Evolutionary conservation across 2,329 filamentous ascomycete species (phyloP).

Genomic region (Fusarium liriodendri): DNA sequence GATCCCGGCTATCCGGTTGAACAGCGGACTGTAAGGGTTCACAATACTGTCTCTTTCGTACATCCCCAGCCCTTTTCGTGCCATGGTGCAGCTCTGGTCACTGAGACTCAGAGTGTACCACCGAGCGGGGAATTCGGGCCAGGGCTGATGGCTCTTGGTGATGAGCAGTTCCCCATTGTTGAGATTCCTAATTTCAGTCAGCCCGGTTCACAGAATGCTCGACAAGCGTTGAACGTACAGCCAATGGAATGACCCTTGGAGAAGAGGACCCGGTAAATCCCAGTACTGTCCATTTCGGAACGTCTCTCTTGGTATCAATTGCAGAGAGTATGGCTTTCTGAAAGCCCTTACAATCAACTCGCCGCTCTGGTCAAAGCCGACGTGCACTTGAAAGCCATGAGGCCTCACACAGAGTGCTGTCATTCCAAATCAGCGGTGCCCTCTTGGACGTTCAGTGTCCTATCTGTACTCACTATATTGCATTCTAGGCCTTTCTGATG

Average conservation of each 20-base stretch:
- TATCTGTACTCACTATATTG: conserved; percentile 51
- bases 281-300: conserved; percentile 25
- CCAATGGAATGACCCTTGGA: conserved; percentile 68
- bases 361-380: conserved; percentile 45
- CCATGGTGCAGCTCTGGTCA: conserved; percentile 20
- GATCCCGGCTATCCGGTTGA: conserved; percentile 32
- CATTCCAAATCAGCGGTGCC: neutral
- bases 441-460: neutral
- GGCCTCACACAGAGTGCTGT: conserved; percentile 22
- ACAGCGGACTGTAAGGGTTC: conserved; percentile 38
- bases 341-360: conserved; percentile 45
- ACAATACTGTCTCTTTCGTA: conserved; percentile 22
- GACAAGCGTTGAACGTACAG: conserved; percentile 51
- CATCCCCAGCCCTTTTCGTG: neutral
- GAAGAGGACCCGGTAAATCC: conserved; percentile 63
- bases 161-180: conserved; percentile 33
- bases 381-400: conserved; percentile 63
- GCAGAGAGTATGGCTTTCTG: conserved; percentile 24
- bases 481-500: conserved; percentile 66
- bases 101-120: conserved; percentile 28
- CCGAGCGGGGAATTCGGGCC: conserved; percentile 21
- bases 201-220: too few relatives aligned
- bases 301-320: conserved; percentile 33
- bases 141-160: conserved; percentile 27
- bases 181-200: conserved; percentile 23